phyloP scores from a whole-genome alignment of 768 basidiomycete genomes.

The Tricholoma sp. region DNA sequence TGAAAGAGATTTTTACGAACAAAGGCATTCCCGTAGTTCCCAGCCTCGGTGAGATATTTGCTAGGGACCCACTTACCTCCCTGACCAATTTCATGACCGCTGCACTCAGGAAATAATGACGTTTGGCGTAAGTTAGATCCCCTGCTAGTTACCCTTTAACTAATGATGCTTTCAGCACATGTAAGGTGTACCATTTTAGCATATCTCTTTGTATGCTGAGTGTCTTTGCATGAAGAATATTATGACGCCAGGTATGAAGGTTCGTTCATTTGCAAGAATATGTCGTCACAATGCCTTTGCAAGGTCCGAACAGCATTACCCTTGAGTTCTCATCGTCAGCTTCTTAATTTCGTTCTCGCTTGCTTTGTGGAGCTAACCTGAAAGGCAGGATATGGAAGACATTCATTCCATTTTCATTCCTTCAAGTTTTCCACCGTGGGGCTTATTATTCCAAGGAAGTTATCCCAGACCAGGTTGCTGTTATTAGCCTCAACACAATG shows the following conservation, averaged over 20 bases:
- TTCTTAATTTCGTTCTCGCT: constrained; percentile 39
- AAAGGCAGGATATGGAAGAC: constrained; percentile 65
- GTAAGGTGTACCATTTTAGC: constrained; percentile 30
- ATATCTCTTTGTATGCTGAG: constrained; percentile 9
- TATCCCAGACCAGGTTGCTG: constrained; percentile 67
- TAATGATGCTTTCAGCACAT: constrained; percentile 41
- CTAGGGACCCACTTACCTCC: not conserved
- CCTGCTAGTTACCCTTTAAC: constrained; percentile 7
- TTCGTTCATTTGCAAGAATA: constrained; percentile 2
- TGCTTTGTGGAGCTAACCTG: not conserved
- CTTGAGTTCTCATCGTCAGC: constrained; percentile 65
- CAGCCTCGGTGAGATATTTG: constrained; percentile 52
- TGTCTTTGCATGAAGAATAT: constrained; percentile 48
- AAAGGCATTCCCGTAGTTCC: constrained; percentile 77
- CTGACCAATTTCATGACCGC: not conserved
- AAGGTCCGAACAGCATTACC: constrained; percentile 66
- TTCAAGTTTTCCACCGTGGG: constrained; percentile 82
- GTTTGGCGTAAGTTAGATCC: constrained; percentile 64
- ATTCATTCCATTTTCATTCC: constrained; percentile 75
- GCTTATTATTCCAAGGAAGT: constrained; percentile 82
- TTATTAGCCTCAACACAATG: constrained; percentile 84
- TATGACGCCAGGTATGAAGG: constrained; percentile 48
- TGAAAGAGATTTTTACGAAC: constrained; percentile 66
- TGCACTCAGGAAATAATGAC: constrained; percentile 75
- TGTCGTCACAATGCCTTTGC: constrained; percentile 8